Percentiles rank a stretch among this genome's conserved stretches.
phyloP scores from a whole-genome alignment of 2,329 filamentous ascomycete species.

The Scytalidium sp. region DNA sequence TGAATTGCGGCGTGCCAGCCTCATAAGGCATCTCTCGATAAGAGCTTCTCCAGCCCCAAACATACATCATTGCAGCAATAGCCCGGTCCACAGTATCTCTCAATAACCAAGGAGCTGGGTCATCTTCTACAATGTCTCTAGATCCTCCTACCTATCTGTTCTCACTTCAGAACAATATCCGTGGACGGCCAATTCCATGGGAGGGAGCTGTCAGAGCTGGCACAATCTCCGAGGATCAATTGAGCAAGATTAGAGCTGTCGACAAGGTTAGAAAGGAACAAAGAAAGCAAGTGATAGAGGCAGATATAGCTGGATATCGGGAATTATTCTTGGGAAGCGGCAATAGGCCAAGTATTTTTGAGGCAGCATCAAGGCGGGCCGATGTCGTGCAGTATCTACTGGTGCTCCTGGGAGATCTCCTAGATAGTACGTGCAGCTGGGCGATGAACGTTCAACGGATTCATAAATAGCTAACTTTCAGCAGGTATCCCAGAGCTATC shows the following conservation, averaged over 20 bases:
- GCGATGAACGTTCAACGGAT: neutral
- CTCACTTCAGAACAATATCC: constrained; percentile 95
- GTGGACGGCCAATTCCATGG: constrained; percentile 94
- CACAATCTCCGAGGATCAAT: constrained; percentile 89
- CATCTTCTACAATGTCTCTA: constrained; percentile 71
- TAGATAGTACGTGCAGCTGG: constrained; percentile 63
- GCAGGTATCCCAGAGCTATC: constrained; percentile 77
- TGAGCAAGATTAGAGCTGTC: constrained; percentile 93
- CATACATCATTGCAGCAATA: constrained; percentile 1
- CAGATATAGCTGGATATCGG: constrained; percentile 76
- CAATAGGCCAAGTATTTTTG: constrained; percentile 70
- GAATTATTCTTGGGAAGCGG: constrained; percentile 74
- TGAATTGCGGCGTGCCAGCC: neutral
- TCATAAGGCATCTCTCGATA: constrained; percentile 15
- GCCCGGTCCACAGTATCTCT: constrained; percentile 12
- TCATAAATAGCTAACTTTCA: constrained; percentile 6
- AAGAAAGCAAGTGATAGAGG: constrained; percentile 77
- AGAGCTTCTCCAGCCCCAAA: constrained; percentile 19
- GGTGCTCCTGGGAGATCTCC: constrained; percentile 81
- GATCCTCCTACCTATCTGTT: constrained; percentile 85
- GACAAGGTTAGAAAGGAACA: constrained; percentile 95
- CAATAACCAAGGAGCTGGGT: constrained; percentile 15
- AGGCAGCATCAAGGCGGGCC: constrained; percentile 78
- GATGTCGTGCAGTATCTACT: constrained; percentile 96
- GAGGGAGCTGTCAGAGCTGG: constrained; percentile 92